Base-by-base conservation (phyloP, 208 protist species). In the Crithidia mellificae region DNA sequence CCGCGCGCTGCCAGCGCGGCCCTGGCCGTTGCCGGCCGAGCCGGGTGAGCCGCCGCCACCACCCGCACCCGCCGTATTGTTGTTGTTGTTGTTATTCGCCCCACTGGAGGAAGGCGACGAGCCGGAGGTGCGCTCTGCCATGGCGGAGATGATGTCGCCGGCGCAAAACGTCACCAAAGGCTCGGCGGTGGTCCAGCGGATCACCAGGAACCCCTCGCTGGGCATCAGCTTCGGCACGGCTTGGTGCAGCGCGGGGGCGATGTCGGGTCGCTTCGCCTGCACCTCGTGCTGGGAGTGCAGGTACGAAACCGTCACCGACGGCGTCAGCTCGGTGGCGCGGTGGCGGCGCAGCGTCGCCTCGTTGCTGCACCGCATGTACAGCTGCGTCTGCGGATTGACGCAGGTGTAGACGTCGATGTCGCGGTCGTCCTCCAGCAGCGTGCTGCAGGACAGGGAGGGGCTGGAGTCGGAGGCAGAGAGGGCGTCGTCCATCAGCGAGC, bases 391-490 rank as follows among this genome's bases (percentile, higher is more conserved):
- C 44, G 61, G 73, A 19, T 68, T 81, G 43, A 84, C 63, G 59
- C 78, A 87, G 12, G 81, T 84, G 81, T 84, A 87, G 22, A 77
- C 74, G 62, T 87, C 81, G 61, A 87, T 76, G 67, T 80, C 55
- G 25, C 67, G 62, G 41, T 72, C 65, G 7, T 67, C 68, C 5
- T 81, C 73, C 47, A 86, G 50, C 49, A 86, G 50, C 46, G 67
- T 77, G 65, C 81, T 86, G 53, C 52, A 70, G 29, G 41, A 67
- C 14, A 39, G n/a, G 7, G 63, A 76, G 0, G 56, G 29, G 41
- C 25, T 38, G 32, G 46, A 39, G 9, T 62, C 61, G 22, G 53
- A 9, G 29, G 52, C 43, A 25, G 62, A 53, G 22, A 53, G 58
- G 2, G 8, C 6, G n/a, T 54, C 58, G n/a, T 53, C 58, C 44